These are phyloP conservation scores for Berkeleyomyces basicola DNA, from an alignment of 2,329 filamentous ascomycete genomes.

Conservation along the genomic window DNA sequence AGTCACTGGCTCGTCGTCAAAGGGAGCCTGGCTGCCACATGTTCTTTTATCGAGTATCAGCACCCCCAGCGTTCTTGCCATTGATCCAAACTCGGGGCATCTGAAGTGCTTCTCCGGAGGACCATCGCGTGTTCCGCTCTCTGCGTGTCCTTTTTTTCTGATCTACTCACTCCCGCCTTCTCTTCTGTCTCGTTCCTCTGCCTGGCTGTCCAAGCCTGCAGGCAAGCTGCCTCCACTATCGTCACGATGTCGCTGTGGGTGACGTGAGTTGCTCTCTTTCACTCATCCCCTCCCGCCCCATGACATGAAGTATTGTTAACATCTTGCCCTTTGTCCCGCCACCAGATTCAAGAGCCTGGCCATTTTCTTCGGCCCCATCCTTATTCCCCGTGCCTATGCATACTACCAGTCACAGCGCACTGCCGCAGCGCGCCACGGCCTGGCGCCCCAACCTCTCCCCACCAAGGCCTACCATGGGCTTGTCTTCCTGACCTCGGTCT, in stretches of 20 bases:
- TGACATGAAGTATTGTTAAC: background rate
- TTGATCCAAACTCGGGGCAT: background rate
- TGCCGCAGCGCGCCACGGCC: constrained; percentile 27
- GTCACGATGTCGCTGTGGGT: constrained; percentile 11
- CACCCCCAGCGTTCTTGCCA: background rate
- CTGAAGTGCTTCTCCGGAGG: background rate
- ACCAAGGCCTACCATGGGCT: constrained; percentile 38
- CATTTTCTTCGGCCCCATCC: constrained; percentile 52
- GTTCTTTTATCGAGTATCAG: background rate
- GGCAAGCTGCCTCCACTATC: background rate
- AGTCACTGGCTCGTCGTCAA: background rate
- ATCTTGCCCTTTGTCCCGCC: background rate
- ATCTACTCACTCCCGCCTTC: background rate
- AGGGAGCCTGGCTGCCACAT: background rate
- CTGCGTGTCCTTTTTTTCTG: background rate
- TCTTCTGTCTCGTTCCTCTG: background rate
- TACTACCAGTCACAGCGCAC: constrained; percentile 43
- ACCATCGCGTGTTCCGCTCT: background rate
- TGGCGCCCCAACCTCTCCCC: constrained; percentile 35
- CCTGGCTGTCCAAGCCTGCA: background rate
- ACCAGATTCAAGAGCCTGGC: constrained; percentile 36
- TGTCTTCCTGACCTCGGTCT: constrained; percentile 37
- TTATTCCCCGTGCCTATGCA: constrained; percentile 48
- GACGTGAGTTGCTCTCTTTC: constrained; percentile 9
- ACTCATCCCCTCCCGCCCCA: background rate